Base-by-base conservation (phyloP, 305 asterid species). In the Fraxinus greggii region DNA sequence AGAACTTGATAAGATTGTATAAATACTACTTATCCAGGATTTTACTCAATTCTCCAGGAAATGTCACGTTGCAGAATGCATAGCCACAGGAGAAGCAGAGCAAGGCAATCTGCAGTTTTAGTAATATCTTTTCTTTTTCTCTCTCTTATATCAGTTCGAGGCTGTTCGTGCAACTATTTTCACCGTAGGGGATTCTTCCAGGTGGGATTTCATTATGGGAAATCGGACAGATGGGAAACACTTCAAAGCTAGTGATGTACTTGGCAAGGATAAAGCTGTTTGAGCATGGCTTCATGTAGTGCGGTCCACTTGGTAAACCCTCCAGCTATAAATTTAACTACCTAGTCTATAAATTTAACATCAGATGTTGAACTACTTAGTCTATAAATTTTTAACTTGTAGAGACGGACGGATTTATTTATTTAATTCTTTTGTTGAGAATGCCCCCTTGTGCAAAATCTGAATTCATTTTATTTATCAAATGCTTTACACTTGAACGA, bases 151-250 rank as follows among this genome's bases (percentile, higher is more conserved):
- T 75, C 59, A 7, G 21, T 6, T 78, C 3, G 36, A 69, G 26
- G 78, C 77, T 12, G 45, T 38, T 23, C 2, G 19, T 42, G 80
- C 86, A 54, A 42, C 72, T 17, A 75, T 29, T 8, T 85, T 48
- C 13, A 28, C 24, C 10, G 84, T 85, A 21, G 88, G 84, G 21
- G 84, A 77, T 80, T 32, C 67, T 23, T n/a, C 51, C 1, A 84
- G 80, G 13, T 79, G 78, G 84, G 23, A 21, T n/a, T 79, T 82
- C 48, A 54, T 45, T 4, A 5, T 69, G 21, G 70, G 76, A 5
- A 75, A 48, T 15, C 81, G 87, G 85, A 63, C 81, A 36, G 61
- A 29, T 17, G 84, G 77, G 72, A 85, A 75, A 83, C 78, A 7
- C 13, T 85, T 82, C 79, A 79, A 75, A 33, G 65, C 83, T 12